Evolutionary conservation across 2,329 filamentous ascomycete genomes (phyloP).

Genomic region (Mycocentrospora acerina): DNA sequence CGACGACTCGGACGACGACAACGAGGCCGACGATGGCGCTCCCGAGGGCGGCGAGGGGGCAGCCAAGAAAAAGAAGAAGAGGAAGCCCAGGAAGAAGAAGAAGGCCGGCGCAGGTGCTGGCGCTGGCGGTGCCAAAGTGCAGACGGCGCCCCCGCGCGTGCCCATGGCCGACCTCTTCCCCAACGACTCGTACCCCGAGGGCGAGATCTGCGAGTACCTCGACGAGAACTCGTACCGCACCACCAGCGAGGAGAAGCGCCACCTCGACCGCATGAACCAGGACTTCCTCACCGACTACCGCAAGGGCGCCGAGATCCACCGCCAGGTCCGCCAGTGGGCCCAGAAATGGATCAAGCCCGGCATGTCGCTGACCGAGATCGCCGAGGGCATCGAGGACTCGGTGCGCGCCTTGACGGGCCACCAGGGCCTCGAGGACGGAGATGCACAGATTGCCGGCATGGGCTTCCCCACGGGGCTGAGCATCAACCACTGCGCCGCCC

Average conservation of each 20-base stretch:
- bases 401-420: slow-evolving; percentile 77
- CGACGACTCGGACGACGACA: slow-evolving; percentile 58
- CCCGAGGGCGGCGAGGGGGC: slow-evolving; percentile 39
- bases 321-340: slow-evolving; percentile 82
- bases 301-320: slow-evolving; percentile 83
- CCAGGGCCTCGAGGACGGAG: slow-evolving; percentile 73
- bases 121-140: slow-evolving; percentile 59
- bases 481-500: slow-evolving; percentile 81
- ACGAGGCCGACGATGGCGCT: slow-evolving; percentile 53
- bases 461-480: slow-evolving; percentile 84
- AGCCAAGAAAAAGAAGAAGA: slow-evolving; percentile 81
- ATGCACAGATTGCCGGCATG: slow-evolving; percentile 76
- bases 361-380: slow-evolving; percentile 77
- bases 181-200: slow-evolving; percentile 70
- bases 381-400: slow-evolving; percentile 82
- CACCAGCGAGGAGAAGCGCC: slow-evolving; percentile 80
- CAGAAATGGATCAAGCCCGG: slow-evolving; percentile 80
- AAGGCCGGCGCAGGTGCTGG: slow-evolving; percentile 48
- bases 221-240: slow-evolving; percentile 78
- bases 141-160: slow-evolving; percentile 77
- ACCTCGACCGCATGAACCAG: slow-evolving; percentile 76
- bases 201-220: slow-evolving; percentile 75
- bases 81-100: slow-evolving; percentile 73
- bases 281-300: slow-evolving; percentile 81
- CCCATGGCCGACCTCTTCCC: slow-evolving; percentile 73